phyloP scores from a whole-genome alignment of 2,329 filamentous ascomycete species.

The Sclerotinia spermophila region DNA sequence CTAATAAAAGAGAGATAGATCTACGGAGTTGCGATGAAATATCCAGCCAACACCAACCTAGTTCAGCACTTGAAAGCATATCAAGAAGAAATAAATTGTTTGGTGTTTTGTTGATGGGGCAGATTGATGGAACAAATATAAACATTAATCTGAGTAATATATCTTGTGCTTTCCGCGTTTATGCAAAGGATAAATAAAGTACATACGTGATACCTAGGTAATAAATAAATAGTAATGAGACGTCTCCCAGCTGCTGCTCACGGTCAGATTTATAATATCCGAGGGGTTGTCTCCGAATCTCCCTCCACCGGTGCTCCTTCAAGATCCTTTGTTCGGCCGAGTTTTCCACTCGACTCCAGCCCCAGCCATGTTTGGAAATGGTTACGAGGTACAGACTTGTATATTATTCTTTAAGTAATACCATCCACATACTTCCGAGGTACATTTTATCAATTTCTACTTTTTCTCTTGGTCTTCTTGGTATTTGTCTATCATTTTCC shows the following conservation, averaged over 20 bases:
- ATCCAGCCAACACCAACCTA: not conserved
- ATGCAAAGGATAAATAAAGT: not conserved
- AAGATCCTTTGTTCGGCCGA: slow-evolving; percentile 6
- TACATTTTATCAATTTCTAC: not conserved
- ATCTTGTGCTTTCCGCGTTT: not conserved
- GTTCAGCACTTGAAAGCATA: not conserved
- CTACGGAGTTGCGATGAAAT: not conserved
- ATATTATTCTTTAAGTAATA: not conserved
- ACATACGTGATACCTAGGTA: not conserved
- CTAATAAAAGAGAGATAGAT: not conserved
- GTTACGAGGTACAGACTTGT: not conserved
- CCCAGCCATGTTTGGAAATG: slow-evolving; percentile 6
- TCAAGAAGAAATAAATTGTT: not conserved
- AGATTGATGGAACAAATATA: not conserved
- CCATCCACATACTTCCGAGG: not conserved
- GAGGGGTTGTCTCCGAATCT: not conserved
- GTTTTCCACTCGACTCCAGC: not conserved
- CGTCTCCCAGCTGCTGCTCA: not conserved
- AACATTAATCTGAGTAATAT: not conserved
- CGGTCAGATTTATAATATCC: not conserved
- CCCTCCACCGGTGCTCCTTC: not conserved
- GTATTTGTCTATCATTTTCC: not conserved
- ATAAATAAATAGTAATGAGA: not conserved
- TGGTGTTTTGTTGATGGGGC: not conserved
- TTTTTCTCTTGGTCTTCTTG: not conserved